Conservation (phyloP, 2,329 filamentous ascomycete species). For the Fusarium euwallaceae region DNA sequence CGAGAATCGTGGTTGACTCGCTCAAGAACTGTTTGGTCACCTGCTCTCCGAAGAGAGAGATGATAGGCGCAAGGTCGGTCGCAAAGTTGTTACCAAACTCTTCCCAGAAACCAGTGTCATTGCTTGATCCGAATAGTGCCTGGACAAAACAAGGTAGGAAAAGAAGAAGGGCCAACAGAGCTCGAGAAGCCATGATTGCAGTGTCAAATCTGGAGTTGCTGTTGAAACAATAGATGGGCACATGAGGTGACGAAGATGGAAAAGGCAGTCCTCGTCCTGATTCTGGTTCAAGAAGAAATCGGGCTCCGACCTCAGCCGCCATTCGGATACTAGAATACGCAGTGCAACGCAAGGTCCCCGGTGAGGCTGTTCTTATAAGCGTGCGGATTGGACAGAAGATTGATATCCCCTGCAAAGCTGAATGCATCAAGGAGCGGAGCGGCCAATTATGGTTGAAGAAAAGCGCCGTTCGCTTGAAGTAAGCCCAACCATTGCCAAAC, state of each 20-base stretch:
- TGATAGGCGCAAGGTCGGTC: background rate
- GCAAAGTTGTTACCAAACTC: constrained; percentile 4
- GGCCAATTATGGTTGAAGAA: background rate
- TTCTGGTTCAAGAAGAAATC: background rate
- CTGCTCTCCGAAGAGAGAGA: background rate
- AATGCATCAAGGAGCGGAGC: background rate
- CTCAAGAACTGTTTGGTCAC: background rate
- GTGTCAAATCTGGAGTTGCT: background rate
- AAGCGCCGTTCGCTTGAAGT: background rate
- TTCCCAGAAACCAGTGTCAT: background rate
- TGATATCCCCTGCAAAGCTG: background rate
- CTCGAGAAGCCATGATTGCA: background rate
- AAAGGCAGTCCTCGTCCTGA: background rate
- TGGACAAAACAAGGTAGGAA: background rate
- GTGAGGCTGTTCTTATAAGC: background rate
- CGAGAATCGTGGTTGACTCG: background rate
- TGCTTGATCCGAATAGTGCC: background rate
- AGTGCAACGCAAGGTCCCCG: background rate
- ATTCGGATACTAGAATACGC: background rate
- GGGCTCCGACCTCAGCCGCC: background rate
- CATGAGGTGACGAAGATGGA: background rate
- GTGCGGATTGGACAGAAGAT: background rate
- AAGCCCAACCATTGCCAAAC: background rate
- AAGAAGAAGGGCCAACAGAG: background rate
- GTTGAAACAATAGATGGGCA: background rate